These are phyloP conservation scores for Ceratocystis ficicola DNA, from an alignment of 2,329 filamentous ascomycete species.

Conservation along the genomic window DNA sequence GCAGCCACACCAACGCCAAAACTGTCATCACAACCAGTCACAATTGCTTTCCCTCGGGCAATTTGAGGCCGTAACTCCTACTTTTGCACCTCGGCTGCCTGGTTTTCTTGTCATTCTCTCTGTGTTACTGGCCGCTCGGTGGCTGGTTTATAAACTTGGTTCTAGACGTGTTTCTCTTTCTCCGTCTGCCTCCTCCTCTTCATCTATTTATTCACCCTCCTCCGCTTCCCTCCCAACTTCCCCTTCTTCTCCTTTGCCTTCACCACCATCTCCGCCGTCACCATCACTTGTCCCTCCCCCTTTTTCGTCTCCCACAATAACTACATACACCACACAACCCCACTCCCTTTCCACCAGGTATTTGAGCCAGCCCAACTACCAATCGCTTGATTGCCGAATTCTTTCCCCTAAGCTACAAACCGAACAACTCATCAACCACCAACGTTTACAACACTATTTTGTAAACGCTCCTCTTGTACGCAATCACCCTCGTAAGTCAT, in stretches of 20 bases:
- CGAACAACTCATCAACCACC: slow-evolving; percentile 12
- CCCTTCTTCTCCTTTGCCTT: neutral
- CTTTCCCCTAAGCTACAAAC: slow-evolving; percentile 5
- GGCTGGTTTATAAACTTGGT: slow-evolving; percentile 5
- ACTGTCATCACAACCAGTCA: slow-evolving; percentile 8
- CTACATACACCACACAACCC: slow-evolving; percentile 15
- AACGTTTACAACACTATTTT: slow-evolving; percentile 15
- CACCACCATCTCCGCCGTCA: neutral
- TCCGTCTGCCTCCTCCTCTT: neutral
- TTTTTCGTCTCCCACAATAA: slow-evolving; percentile 12
- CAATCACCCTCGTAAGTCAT: slow-evolving; percentile 6
- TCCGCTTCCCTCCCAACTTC: neutral
- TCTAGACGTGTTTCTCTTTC: slow-evolving; percentile 2
- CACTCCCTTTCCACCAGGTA: slow-evolving; percentile 1
- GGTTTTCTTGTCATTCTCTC: slow-evolving; percentile 10
- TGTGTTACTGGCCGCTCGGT: neutral
- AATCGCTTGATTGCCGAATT: slow-evolving; percentile 8
- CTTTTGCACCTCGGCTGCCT: slow-evolving; percentile 11
- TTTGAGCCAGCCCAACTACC: neutral
- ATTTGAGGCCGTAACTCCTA: slow-evolving; percentile 2
- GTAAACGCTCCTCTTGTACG: slow-evolving; percentile 4
- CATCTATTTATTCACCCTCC: slow-evolving; percentile 3
- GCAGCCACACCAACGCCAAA: slow-evolving; percentile 4
- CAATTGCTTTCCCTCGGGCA: neutral
- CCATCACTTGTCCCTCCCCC: neutral